Conservation (phyloP, 2,329 filamentous ascomycete species). For the Talaromyces piceae region DNA sequence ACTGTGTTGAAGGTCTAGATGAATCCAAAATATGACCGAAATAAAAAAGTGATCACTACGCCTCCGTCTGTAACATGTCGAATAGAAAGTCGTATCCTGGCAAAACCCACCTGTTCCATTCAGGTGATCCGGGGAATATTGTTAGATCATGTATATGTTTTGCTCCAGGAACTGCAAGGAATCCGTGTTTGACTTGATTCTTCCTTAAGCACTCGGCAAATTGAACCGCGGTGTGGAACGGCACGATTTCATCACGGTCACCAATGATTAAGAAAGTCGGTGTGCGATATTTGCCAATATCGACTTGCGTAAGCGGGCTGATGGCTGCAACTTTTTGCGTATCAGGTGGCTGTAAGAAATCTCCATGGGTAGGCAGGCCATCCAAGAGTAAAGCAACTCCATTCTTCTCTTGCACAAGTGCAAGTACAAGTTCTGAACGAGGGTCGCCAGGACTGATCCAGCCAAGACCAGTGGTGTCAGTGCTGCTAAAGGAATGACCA, state of each 20-base stretch:
- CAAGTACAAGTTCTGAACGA: constrained; percentile 31
- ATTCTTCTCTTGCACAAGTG: constrained; percentile 39
- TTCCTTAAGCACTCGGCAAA: background rate
- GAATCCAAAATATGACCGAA: background rate
- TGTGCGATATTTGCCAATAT: constrained; percentile 6
- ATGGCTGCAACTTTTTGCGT: background rate
- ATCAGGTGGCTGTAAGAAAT: background rate
- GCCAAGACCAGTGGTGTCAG: constrained; percentile 3
- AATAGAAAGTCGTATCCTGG: background rate
- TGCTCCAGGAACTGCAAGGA: background rate
- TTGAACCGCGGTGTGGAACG: constrained; percentile 1
- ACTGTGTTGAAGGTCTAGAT: background rate
- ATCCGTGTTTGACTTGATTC: background rate
- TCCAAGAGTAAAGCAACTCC: constrained; percentile 17
- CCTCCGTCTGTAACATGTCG: background rate
- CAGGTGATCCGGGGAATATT: background rate
- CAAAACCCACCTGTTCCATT: background rate
- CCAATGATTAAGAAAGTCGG: constrained; percentile 18
- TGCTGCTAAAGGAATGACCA: background rate
- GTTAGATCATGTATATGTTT: background rate
- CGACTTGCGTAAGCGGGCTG: background rate
- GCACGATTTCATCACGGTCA: constrained; percentile 15
- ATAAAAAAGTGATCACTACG: background rate
- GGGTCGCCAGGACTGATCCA: constrained; percentile 23
- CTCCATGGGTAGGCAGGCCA: background rate